phyloP scores from a whole-genome alignment of 2,329 filamentous ascomycete species.

The Fusarium sp. region DNA sequence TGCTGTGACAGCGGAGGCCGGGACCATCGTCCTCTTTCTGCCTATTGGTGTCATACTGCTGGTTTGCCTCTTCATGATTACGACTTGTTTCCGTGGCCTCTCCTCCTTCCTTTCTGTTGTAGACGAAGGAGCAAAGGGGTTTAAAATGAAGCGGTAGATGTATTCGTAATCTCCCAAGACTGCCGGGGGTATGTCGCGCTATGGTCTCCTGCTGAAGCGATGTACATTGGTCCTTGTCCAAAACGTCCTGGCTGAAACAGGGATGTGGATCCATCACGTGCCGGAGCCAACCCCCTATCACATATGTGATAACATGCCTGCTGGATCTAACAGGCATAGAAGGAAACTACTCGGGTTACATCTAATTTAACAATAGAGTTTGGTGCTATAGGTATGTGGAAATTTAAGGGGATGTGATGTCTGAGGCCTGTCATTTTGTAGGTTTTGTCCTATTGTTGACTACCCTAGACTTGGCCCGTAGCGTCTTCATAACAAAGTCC shows the following conservation, averaged over 20 bases:
- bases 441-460: not conserved
- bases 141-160: not conserved
- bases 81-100: not conserved
- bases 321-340: not conserved
- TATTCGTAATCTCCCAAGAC: not conserved
- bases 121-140: not conserved
- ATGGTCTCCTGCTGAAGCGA: not conserved
- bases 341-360: not conserved
- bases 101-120: not conserved
- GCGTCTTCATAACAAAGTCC: not conserved
- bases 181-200: not conserved
- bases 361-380: not conserved
- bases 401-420: not conserved
- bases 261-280: not conserved
- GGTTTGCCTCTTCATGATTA: not conserved
- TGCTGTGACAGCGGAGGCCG: not conserved
- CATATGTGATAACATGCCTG: not conserved
- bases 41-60: not conserved
- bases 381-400: not conserved
- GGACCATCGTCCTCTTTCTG: not conserved
- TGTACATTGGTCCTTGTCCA: not conserved
- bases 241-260: not conserved
- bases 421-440: not conserved
- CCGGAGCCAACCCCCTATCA: not conserved
- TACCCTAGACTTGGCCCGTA: not conserved